phyloP scores from a whole-genome alignment of 2,329 filamentous ascomycete genomes.

The Exophiala sideris region DNA sequence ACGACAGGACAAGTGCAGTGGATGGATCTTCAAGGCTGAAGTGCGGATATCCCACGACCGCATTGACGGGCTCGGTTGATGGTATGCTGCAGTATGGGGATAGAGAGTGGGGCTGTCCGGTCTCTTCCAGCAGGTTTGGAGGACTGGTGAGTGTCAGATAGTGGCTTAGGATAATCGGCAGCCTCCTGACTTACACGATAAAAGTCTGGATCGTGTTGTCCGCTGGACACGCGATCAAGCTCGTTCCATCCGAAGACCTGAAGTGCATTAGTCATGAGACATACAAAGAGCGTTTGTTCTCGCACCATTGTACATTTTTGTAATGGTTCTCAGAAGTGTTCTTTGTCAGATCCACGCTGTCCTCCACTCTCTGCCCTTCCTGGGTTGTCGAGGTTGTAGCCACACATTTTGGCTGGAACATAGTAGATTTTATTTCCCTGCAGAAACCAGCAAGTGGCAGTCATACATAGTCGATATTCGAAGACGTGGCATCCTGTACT shows the following conservation, averaged over 20 bases:
- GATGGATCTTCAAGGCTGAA: conserved; percentile 52
- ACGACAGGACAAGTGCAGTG: conserved; percentile 51
- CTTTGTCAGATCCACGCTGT: neutral
- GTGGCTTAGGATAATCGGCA: neutral
- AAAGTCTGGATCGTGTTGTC: conserved; percentile 53
- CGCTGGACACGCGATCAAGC: conserved; percentile 52
- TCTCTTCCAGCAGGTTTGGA: conserved; percentile 45
- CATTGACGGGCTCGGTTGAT: conserved; percentile 51
- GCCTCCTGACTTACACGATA: conserved; percentile 43
- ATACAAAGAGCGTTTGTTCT: neutral
- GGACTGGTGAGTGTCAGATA: conserved; percentile 35
- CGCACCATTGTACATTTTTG: conserved; percentile 46
- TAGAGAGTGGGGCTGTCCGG: conserved; percentile 37
- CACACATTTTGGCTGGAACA: conserved; percentile 16
- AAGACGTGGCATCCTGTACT: no score
- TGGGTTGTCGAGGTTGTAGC: neutral
- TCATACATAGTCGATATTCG: no score
- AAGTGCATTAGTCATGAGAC: neutral
- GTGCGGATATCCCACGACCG: conserved; percentile 53
- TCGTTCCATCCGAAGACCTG: conserved; percentile 56
- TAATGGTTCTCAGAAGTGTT: conserved; percentile 37
- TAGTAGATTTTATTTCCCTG: neutral
- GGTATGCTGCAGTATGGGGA: conserved; percentile 45
- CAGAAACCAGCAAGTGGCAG: no score
- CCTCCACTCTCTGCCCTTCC: neutral